Evolutionary conservation across 2,329 filamentous ascomycete species (phyloP).

Genomic region (Cordyceps pruinosa): DNA sequence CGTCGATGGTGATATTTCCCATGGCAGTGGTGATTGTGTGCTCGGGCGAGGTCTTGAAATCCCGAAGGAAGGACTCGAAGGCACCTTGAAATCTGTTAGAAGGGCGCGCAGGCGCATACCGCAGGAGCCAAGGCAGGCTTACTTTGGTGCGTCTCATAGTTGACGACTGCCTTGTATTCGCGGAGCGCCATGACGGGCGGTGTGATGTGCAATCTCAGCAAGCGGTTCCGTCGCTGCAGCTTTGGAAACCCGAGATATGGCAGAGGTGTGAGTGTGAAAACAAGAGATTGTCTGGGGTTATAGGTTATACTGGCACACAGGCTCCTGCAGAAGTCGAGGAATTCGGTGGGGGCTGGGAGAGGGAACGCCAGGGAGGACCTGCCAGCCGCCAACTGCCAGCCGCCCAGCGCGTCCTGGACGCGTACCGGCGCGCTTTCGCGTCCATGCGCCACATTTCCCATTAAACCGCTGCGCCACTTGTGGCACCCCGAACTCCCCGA

Average conservation of each 20-base stretch:
- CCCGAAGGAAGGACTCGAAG: slow-evolving; percentile 80
- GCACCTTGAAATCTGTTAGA: slow-evolving; percentile 47
- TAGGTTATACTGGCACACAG: too few relatives aligned
- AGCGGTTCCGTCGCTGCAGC: slow-evolving; percentile 7
- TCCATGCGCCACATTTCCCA: slow-evolving; percentile 22
- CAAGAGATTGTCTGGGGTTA: slow-evolving; percentile 6
- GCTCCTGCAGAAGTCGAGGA: neutral
- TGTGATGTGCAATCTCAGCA: slow-evolving; percentile 14
- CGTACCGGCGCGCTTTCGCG: slow-evolving; percentile 30
- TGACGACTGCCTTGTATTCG: slow-evolving; percentile 68
- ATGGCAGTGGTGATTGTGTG: slow-evolving; percentile 73
- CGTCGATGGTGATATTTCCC: slow-evolving; percentile 77
- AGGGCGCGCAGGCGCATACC: neutral
- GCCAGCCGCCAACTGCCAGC: slow-evolving; percentile 20
- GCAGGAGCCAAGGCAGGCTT: slow-evolving; percentile 24
- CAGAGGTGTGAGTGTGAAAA: slow-evolving; percentile 2
- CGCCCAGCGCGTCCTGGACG: slow-evolving; percentile 17
- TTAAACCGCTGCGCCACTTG: slow-evolving; percentile 18
- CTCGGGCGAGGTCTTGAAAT: slow-evolving; percentile 75
- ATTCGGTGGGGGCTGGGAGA: slow-evolving; percentile 22
- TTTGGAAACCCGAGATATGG: neutral
- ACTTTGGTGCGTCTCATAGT: slow-evolving; percentile 85
- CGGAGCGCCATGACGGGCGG: slow-evolving; percentile 69
- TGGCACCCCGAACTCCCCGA: slow-evolving; percentile 2
- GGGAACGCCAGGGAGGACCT: slow-evolving; percentile 2